Base-by-base conservation (phyloP, 495 filamentous ascomycete species). In the Penicillium manginii region DNA sequence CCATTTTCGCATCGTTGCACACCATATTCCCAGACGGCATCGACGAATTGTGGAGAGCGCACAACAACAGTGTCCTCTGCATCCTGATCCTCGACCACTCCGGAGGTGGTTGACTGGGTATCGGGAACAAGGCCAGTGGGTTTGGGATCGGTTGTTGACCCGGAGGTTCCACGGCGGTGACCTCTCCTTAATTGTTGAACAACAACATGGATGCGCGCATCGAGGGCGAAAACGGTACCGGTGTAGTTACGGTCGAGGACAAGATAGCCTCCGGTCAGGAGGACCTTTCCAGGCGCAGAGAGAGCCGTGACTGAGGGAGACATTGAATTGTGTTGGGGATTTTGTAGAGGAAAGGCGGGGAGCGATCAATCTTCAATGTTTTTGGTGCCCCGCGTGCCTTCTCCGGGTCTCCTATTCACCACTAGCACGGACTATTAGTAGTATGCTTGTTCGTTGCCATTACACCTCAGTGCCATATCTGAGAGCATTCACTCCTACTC, bases 241-340 rank as follows among this genome's bases (percentile, higher is more conserved):
- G 91, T 93, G 67, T 96, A 93, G 39, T 82, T 79, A 50, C 89
- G 86, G 76, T 98, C 96, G 21, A 98, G 87, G 9, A 97, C 92
- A 12, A 98, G 86, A 69, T 97, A 98, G 42, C 94, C 94, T 39
- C 94, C 94, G 49, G 93, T 91, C 15, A 98, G 82, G 46, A 98
- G 83, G 43, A 98, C 96, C 77, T 98, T 98, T 50, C 94, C 94
- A 21, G 94, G 94, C 2, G 96, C 93, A 59, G 93, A 97, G 61
- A 96, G 82, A 64, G 91, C 91, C 53, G 79, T 78, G 42, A 70
- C 58, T 26, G 67, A 65, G 26, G 60, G 48, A 22, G 65, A 60
- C 58, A 39, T 57, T 29, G 26, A 29, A 35, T 50, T 21, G 50
- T 29, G 11, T 18, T n/a, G 52, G 40, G 52, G 53, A 17, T 17